phyloP scores from a whole-genome alignment of 305 asterid genomes.

The Solanum hybrid region DNA sequence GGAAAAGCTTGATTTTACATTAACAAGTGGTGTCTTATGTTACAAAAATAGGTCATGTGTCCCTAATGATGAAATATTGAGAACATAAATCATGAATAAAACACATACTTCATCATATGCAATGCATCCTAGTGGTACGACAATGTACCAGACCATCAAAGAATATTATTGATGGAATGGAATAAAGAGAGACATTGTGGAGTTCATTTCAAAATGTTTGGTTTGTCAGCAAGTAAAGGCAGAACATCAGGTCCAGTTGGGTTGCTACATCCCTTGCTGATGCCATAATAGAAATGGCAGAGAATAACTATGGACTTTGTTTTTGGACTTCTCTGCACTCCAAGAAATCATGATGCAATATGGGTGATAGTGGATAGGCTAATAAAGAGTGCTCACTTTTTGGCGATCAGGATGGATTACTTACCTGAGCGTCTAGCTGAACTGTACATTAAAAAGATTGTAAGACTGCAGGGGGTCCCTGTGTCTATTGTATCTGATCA shows the following conservation, averaged over 20 bases:
- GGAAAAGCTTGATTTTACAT: not conserved
- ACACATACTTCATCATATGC: not conserved
- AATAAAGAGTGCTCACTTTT: not conserved
- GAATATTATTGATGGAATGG: not conserved
- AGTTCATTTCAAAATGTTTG: not conserved
- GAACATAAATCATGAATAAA: not conserved
- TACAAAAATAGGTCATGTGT: not conserved
- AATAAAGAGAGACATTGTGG: not conserved
- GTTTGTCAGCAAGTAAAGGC: not conserved
- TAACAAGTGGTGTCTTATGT: not conserved
- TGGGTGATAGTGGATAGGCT: not conserved
- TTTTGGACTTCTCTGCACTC: not conserved
- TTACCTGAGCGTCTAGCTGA: not conserved
- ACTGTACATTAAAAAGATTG: not conserved
- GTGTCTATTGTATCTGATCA: not conserved
- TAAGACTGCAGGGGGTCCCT: not conserved
- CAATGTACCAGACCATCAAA: not conserved
- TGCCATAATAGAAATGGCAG: not conserved
- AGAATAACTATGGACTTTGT: not conserved
- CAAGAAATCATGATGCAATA: not conserved
- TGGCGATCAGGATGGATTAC: not conserved
- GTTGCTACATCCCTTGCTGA: not conserved
- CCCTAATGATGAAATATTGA: not conserved
- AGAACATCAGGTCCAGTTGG: not conserved
- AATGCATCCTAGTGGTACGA: not conserved